Percentiles rank a stretch among this genome's conserved stretches.
These are phyloP conservation scores for Quillaja saponaria DNA, from an alignment of 306 rosid genomes.

Conservation along the genomic window DNA sequence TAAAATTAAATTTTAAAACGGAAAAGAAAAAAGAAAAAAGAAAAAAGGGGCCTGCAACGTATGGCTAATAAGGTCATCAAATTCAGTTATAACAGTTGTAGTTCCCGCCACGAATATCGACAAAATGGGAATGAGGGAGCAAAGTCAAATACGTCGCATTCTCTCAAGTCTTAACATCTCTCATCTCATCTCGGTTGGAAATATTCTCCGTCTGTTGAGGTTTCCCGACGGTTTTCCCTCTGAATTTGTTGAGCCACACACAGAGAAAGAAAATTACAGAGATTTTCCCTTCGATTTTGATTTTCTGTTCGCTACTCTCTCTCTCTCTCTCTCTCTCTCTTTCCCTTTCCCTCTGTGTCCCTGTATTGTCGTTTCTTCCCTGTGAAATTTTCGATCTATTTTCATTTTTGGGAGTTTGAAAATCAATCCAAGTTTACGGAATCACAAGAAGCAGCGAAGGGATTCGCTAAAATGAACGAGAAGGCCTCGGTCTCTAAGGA, in stretches of 20 bases:
- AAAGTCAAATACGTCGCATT: too few species aligned
- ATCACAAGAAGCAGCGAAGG: slow-evolving; percentile 23
- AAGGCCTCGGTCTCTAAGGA: slow-evolving; percentile 84
- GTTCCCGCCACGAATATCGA: too few species aligned
- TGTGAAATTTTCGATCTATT: not conserved
- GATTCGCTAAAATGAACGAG: slow-evolving; percentile 57
- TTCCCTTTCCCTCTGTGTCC: not conserved
- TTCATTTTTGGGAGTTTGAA: slow-evolving; percentile 1
- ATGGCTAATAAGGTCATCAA: too few species aligned
- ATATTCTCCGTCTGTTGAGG: slow-evolving; percentile 27
- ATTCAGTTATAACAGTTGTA: too few species aligned
- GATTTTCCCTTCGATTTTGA: not conserved
- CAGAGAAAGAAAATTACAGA: not conserved
- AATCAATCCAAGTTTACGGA: not conserved
- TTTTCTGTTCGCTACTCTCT: slow-evolving; percentile 25
- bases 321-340: not conserved
- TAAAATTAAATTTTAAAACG: too few species aligned
- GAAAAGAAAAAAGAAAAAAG: too few species aligned
- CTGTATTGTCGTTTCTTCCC: not conserved
- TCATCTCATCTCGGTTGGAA: slow-evolving; percentile 8
- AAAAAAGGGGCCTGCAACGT: too few species aligned
- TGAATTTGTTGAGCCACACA: slow-evolving; percentile 35
- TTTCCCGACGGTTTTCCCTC: slow-evolving; percentile 38
- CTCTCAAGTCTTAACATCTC: not conserved
- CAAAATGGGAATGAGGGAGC: too few species aligned